phyloP scores from a whole-genome alignment of 257 asterid genomes.

The Handroanthus guayacan region DNA sequence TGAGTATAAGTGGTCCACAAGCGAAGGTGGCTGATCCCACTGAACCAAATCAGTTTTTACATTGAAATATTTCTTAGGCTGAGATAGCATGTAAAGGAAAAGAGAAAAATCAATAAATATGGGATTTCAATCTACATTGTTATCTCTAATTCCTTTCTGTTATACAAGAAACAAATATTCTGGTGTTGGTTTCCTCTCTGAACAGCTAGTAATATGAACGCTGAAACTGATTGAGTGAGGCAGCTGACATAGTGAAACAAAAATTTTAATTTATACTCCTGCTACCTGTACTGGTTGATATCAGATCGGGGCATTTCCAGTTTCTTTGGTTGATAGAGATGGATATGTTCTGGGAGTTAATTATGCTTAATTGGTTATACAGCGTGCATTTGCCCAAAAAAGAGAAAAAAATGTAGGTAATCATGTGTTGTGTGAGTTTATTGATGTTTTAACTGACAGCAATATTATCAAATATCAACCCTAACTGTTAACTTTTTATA shows the following conservation, averaged over 20 bases:
- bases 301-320: background rate
- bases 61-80: too few species aligned
- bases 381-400: background rate
- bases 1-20: too few species aligned
- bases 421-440: background rate
- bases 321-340: background rate
- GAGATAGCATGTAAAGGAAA: background rate
- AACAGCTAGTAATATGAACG: background rate
- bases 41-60: too few species aligned
- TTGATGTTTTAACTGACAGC: background rate
- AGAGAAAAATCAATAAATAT: background rate
- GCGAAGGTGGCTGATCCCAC: too few species aligned
- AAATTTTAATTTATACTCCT: background rate
- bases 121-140: background rate
- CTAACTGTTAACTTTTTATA: slow-evolving; percentile 2
- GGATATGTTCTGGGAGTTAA: background rate
- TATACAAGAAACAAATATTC: background rate
- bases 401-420: background rate
- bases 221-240: background rate
- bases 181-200: background rate
- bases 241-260: background rate
- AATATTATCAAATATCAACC: slow-evolving; percentile 5
- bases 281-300: background rate
- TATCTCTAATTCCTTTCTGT: background rate
- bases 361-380: background rate